phyloP scores from a whole-genome alignment of 306 rosid species.

The Prunus campanulata region DNA sequence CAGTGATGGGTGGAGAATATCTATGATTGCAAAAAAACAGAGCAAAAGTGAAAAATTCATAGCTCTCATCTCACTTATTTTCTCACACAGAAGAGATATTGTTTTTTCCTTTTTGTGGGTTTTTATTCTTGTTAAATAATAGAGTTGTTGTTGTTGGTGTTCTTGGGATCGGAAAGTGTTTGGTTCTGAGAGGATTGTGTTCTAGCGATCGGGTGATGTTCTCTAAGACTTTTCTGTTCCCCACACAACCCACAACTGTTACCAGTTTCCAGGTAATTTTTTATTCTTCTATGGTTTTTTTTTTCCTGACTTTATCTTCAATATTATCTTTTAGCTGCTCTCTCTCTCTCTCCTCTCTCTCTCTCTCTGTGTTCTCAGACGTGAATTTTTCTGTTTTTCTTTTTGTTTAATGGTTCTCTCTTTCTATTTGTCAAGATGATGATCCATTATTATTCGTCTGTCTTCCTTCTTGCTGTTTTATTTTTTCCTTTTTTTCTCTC shows the following conservation, averaged over 20 bases:
- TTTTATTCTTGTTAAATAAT: slow-evolving; percentile 16
- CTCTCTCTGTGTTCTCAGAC: neutral
- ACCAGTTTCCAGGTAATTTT: slow-evolving; percentile 43
- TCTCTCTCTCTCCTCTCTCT: slow-evolving; percentile 9
- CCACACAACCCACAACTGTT: slow-evolving; percentile 41
- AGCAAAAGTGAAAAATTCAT: slow-evolving; percentile 23
- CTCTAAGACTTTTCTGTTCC: slow-evolving; percentile 45
- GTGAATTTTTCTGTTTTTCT: neutral
- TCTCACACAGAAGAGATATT: neutral
- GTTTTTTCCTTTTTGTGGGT: slow-evolving; percentile 2
- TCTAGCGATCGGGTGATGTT: slow-evolving; percentile 42
- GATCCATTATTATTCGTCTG: slow-evolving; percentile 6
- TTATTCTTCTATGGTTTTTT: slow-evolving; percentile 2
- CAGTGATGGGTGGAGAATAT: slow-evolving; percentile 42
- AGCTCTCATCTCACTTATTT: slow-evolving; percentile 8
- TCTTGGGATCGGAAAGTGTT: slow-evolving; percentile 56
- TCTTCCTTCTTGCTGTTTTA: slow-evolving; percentile 6
- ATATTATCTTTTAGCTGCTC: slow-evolving; percentile 1
- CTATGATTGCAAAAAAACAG: slow-evolving; percentile 30
- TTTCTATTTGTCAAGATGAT: slow-evolving; percentile 12
- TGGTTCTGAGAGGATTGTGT: slow-evolving; percentile 34
- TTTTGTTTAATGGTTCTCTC: neutral
- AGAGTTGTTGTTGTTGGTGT: slow-evolving; percentile 21
- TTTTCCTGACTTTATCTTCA: slow-evolving; percentile 15
- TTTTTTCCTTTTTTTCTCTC: neutral